These are phyloP conservation scores for Iris pallida DNA, from an alignment of 116 monocot species.

Conservation along the genomic window DNA sequence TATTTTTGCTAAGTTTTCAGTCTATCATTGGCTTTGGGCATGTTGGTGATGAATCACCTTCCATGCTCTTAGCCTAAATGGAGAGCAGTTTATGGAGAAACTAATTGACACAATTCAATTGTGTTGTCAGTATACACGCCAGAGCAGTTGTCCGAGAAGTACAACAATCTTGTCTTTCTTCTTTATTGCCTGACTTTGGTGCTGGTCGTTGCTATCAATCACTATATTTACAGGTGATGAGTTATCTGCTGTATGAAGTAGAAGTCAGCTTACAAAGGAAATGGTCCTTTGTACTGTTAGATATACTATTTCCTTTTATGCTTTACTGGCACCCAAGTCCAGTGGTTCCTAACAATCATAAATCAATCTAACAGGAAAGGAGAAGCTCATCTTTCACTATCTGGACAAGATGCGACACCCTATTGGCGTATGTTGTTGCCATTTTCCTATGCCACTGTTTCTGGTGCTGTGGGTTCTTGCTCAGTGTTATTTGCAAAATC, in stretches of 20 bases:
- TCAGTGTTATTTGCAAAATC: slow-evolving; percentile 99
- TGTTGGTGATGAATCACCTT: slow-evolving; percentile 1
- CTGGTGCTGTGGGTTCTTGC: slow-evolving; percentile 94
- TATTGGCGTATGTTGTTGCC: slow-evolving; percentile 79
- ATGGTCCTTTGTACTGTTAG: neutral
- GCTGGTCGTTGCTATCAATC: slow-evolving; percentile 56
- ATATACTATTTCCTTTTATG: neutral
- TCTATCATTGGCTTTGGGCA: neutral
- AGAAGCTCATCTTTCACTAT: slow-evolving; percentile 43
- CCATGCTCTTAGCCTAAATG: neutral
- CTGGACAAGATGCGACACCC: slow-evolving; percentile 42
- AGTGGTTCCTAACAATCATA: slow-evolving; percentile 11
- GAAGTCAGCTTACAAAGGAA: neutral
- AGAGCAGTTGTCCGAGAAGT: slow-evolving; percentile 77
- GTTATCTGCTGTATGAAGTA: neutral
- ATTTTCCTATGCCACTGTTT: slow-evolving; percentile 91
- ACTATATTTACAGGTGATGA: slow-evolving; percentile 78
- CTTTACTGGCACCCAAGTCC: neutral
- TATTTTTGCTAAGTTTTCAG: neutral
- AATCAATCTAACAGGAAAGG: slow-evolving; percentile 53
- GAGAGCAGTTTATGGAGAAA: too few relatives aligned
- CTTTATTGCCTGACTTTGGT: slow-evolving; percentile 74
- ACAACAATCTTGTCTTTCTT: slow-evolving; percentile 77
- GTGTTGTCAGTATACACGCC: slow-evolving; percentile 77
- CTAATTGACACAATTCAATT: neutral